Conservation (phyloP, 371 early-diverging fungal species). For the Apophysomyces elegans region DNA sequence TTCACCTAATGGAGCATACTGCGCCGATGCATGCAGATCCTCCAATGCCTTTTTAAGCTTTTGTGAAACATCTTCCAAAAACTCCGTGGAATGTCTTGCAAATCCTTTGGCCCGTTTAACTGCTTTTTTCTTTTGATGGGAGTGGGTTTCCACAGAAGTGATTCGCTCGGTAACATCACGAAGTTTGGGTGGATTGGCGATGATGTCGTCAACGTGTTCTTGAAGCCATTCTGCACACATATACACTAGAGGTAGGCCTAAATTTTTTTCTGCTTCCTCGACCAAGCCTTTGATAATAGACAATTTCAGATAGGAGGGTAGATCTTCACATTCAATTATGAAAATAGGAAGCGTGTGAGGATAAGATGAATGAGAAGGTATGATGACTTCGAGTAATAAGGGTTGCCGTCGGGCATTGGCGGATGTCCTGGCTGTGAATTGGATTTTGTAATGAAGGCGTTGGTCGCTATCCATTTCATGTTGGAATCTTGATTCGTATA, state of each 20-base stretch:
- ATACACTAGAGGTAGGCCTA: slow-evolving; percentile 75
- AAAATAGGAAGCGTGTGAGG: slow-evolving; percentile 71
- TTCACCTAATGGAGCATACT: slow-evolving; percentile 56
- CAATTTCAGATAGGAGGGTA: slow-evolving; percentile 78
- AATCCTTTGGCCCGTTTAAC: slow-evolving; percentile 3
- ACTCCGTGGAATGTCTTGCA: not conserved
- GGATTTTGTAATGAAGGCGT: slow-evolving; percentile 25
- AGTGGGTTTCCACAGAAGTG: slow-evolving; percentile 19
- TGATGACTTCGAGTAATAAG: slow-evolving; percentile 56
- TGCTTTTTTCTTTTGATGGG: slow-evolving; percentile 8
- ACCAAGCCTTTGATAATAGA: slow-evolving; percentile 65
- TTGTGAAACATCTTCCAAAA: slow-evolving; percentile 20
- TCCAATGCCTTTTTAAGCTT: slow-evolving; percentile 31
- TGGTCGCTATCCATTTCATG: slow-evolving; percentile 25
- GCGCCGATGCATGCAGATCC: slow-evolving; percentile 32
- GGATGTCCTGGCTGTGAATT: slow-evolving; percentile 21
- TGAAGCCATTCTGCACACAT: slow-evolving; percentile 73
- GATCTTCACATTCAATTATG: slow-evolving; percentile 57
- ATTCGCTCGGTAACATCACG: slow-evolving; percentile 55
- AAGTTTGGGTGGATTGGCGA: slow-evolving; percentile 68
- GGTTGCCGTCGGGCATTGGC: slow-evolving; percentile 28
- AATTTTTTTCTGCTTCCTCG: slow-evolving; percentile 49
- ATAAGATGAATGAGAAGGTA: slow-evolving; percentile 59
- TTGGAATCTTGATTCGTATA: slow-evolving; percentile 56
- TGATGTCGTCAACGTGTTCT: slow-evolving; percentile 55